Evolutionary conservation across 2,329 filamentous ascomycete species (phyloP).

Genomic region (Neopestalotiopsis rosae): DNA sequence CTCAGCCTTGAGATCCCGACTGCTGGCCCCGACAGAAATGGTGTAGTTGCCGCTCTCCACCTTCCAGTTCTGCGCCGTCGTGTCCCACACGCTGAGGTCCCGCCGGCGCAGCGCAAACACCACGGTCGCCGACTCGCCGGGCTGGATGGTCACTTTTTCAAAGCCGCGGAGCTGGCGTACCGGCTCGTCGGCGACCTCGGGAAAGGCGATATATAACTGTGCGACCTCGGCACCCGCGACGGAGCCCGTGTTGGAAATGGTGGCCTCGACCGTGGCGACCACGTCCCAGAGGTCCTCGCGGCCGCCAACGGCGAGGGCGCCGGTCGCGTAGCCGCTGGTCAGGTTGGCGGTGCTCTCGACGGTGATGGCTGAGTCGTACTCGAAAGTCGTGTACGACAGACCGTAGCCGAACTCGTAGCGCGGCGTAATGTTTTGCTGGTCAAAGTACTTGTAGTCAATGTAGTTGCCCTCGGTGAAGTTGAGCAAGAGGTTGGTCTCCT

Average conservation of each 20-base stretch:
- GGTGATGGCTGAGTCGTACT: conserved; percentile 37
- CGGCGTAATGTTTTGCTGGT: conserved; percentile 54
- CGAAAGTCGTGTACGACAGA: conserved; percentile 37
- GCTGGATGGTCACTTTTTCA: conserved; percentile 56
- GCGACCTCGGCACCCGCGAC: conserved; percentile 68
- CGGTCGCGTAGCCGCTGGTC: conserved; percentile 31
- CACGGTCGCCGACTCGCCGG: conserved; percentile 56
- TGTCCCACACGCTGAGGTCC: conserved; percentile 66
- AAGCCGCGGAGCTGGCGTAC: conserved; percentile 66
- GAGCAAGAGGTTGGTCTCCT: conserved; percentile 30
- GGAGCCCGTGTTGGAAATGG: conserved; percentile 68
- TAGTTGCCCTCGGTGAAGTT: conserved; percentile 25
- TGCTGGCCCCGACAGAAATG: conserved; percentile 64
- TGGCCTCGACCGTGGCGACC: conserved; percentile 58
- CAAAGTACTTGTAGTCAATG: conserved; percentile 64
- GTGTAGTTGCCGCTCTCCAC: conserved; percentile 53
- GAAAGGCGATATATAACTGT: conserved; percentile 62
- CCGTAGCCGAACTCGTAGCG: conserved; percentile 60
- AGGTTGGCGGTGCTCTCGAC: background rate
- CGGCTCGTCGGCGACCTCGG: conserved; percentile 42
- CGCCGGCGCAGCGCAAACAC: conserved; percentile 61
- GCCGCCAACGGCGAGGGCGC: conserved; percentile 47
- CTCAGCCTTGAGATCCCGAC: conserved; percentile 48
- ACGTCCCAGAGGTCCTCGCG: conserved; percentile 50
- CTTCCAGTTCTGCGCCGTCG: conserved; percentile 60